Percentiles rank a stretch among this genome's conserved stretches.
These are phyloP conservation scores for Colletotrichum tabaci DNA, from an alignment of 2,329 filamentous ascomycete genomes.

Conservation along the genomic window DNA sequence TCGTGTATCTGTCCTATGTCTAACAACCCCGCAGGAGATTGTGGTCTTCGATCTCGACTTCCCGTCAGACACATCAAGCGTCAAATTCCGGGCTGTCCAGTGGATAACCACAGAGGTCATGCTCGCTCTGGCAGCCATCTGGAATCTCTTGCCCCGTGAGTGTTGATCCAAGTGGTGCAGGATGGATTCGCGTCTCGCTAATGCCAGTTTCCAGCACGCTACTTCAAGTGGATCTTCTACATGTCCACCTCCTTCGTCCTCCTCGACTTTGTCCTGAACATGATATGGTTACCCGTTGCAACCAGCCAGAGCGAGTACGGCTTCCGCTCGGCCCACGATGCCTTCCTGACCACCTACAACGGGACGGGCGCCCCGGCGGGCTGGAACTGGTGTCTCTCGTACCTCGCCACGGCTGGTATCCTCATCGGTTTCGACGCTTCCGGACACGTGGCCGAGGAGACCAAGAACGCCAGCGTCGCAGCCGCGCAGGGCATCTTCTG, in stretches of 20 bases:
- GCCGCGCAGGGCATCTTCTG: conserved; percentile 73
- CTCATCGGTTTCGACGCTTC: conserved; percentile 74
- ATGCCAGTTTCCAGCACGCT: conserved; percentile 52
- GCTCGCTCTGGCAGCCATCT: conserved; percentile 63
- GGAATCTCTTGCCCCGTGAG: conserved; percentile 67
- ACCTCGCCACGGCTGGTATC: conserved; percentile 72
- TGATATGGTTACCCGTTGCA: conserved; percentile 74
- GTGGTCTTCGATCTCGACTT: conserved; percentile 70
- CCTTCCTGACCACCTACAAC: conserved; percentile 74
- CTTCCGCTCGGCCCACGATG: conserved; percentile 71
- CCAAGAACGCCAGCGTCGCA: conserved; percentile 69
- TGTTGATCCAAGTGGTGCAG: conserved; percentile 41
- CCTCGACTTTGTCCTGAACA: conserved; percentile 71
- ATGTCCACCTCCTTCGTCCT: conserved; percentile 65
- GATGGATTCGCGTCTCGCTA: not conserved
- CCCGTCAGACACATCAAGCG: conserved; percentile 64
- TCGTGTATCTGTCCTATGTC: not conserved
- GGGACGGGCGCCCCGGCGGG: conserved; percentile 67
- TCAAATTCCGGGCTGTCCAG: conserved; percentile 73
- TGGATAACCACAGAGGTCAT: conserved; percentile 71
- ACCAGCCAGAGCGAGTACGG: conserved; percentile 66
- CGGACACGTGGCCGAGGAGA: conserved; percentile 74
- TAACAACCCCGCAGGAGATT: conserved; percentile 60
- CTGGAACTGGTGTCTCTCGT: conserved; percentile 76
- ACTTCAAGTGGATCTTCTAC: conserved; percentile 66